Evolutionary conservation across 2,329 filamentous ascomycete species (phyloP).

Genomic region (Fusarium nygamai): DNA sequence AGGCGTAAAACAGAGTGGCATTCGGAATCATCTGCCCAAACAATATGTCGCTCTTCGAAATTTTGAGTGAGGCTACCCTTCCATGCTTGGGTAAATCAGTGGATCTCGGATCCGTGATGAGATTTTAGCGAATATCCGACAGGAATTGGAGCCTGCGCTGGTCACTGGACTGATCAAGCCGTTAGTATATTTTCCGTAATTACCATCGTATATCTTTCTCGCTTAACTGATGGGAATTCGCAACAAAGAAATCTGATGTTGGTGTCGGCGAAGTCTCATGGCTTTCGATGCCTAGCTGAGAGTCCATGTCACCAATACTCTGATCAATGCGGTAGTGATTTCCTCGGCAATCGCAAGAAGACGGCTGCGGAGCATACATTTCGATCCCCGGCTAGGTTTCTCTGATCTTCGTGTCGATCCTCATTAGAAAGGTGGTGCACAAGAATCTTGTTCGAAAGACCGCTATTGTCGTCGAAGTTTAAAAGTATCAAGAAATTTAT

Average conservation of each 20-base stretch:
- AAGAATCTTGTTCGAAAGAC: background rate
- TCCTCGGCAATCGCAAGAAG: background rate
- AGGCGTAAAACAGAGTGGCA: no score
- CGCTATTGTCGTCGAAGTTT: no score
- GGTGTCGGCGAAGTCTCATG: no score
- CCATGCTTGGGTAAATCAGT: background rate
- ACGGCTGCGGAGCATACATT: background rate
- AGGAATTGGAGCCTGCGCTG: background rate
- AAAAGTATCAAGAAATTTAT: background rate
- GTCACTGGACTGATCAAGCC: background rate
- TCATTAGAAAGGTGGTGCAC: no score
- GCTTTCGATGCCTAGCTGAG: background rate
- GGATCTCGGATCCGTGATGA: background rate
- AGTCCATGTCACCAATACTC: background rate
- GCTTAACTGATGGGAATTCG: background rate
- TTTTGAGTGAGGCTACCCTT: no score
- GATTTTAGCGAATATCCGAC: background rate
- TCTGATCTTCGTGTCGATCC: background rate
- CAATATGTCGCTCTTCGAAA: background rate
- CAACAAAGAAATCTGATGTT: background rate
- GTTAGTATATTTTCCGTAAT: no score
- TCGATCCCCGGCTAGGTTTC: background rate
- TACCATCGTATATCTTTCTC: background rate
- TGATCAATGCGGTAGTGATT: no score
- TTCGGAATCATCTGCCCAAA: background rate